phyloP scores from a whole-genome alignment of 2,329 filamentous ascomycete species.

The Fusarium caatingaense region DNA sequence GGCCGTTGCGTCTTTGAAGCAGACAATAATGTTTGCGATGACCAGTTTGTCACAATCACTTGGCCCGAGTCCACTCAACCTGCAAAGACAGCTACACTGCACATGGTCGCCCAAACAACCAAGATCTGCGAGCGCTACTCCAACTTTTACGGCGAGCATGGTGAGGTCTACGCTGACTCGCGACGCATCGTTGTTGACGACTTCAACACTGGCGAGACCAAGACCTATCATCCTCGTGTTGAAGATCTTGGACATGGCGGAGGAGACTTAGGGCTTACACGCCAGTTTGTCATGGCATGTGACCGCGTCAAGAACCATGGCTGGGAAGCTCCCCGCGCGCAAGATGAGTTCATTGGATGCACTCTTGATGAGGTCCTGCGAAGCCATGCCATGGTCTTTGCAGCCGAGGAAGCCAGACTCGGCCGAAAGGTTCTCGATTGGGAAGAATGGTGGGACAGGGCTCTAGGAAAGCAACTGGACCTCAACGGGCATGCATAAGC shows the following conservation, averaged over 20 bases:
- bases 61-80: conserved; percentile 79
- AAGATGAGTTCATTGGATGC: conserved; percentile 81
- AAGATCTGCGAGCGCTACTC: conserved; percentile 88
- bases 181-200: conserved; percentile 79
- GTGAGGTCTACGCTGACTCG: conserved; percentile 89
- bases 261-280: conserved; percentile 69
- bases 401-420: conserved; percentile 85
- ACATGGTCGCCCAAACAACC: conserved; percentile 93
- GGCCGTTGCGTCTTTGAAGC: conserved; percentile 95
- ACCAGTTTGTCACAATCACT: conserved; percentile 87
- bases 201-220: conserved; percentile 53
- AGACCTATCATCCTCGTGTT: conserved; percentile 47
- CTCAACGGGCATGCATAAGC: neutral
- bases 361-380: conserved; percentile 87
- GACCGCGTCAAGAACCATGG: conserved; percentile 79
- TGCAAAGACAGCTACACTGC: conserved; percentile 87
- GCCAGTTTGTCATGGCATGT: conserved; percentile 86
- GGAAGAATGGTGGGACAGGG: conserved; percentile 76
- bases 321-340: conserved; percentile 75
- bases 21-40: conserved; percentile 94
- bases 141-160: conserved; percentile 84
- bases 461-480: conserved; percentile 44
- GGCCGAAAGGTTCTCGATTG: conserved; percentile 79
- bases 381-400: conserved; percentile 93
- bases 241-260: conserved; percentile 56